These are phyloP conservation scores for barley (Hordeum vulgare) DNA, from an alignment of 176 grass and related monocot genomes.

Conservation along the genomic window DNA sequence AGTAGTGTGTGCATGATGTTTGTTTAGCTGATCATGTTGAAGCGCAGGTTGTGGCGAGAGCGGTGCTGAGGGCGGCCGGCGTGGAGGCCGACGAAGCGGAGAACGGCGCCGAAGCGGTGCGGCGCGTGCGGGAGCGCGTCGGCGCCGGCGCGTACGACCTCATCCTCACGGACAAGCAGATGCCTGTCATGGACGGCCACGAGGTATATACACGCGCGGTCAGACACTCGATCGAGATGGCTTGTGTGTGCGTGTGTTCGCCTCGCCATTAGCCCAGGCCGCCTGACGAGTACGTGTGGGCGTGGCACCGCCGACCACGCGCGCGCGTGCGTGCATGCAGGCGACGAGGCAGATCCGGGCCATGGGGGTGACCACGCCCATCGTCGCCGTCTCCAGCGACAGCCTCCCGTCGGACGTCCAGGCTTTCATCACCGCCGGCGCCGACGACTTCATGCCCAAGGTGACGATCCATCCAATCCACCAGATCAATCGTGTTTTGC, in stretches of 20 bases:
- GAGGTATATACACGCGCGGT: conserved; percentile 29
- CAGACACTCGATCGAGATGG: neutral
- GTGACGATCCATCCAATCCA: neutral
- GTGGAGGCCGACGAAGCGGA: conserved; percentile 31
- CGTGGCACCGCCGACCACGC: too few relatives aligned
- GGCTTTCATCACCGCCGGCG: conserved; percentile 55
- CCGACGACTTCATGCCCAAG: conserved; percentile 59
- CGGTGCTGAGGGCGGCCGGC: conserved; percentile 15
- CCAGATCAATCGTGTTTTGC: neutral
- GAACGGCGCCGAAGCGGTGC: conserved; percentile 44
- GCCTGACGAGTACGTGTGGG: neutral
- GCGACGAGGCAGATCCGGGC: conserved; percentile 49
- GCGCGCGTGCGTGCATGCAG: neutral
- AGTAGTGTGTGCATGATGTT: neutral
- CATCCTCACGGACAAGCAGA: conserved; percentile 56
- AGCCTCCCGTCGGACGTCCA: conserved; percentile 38
- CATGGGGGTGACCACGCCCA: conserved; percentile 47
- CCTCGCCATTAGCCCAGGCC: neutral
- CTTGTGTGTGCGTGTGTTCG: neutral
- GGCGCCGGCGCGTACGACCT: conserved; percentile 30
- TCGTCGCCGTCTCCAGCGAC: conserved; percentile 62
- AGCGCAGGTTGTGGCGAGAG: conserved; percentile 40
- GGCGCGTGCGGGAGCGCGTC: conserved; percentile 13
- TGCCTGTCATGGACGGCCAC: conserved; percentile 62
- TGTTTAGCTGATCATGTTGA: neutral